A percentile compares a stretch with the other conserved stretches of the same genome.
These are phyloP conservation scores for Vanderwaltozyma yarrowii DNA, from an alignment of 805 yeast genomes.

Conservation along the genomic window DNA sequence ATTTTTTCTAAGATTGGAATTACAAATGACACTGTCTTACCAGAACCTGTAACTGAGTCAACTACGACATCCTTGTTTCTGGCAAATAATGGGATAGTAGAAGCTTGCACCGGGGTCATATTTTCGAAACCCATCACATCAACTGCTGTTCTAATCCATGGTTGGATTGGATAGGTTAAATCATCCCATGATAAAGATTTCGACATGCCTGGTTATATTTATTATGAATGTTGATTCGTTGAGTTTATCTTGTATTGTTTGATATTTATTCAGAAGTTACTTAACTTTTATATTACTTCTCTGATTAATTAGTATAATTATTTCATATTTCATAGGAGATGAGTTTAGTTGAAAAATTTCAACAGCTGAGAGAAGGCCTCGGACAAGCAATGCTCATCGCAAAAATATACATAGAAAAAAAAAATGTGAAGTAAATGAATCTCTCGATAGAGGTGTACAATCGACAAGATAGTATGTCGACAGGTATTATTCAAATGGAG, in stretches of 20 bases:
- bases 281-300: no score
- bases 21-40: slow-evolving; percentile 89
- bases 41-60: slow-evolving; percentile 96
- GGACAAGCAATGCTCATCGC: not conserved
- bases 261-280: no score
- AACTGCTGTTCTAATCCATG: slow-evolving; percentile 65
- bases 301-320: not conserved
- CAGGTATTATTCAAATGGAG: no score
- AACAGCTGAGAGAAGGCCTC: not conserved
- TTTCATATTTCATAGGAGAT: not conserved
- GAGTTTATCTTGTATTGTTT: no score
- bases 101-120: slow-evolving; percentile 97
- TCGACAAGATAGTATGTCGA: no score
- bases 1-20: slow-evolving; percentile 73
- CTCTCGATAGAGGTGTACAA: no score
- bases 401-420: slow-evolving; percentile 33
- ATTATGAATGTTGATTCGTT: not conserved
- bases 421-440: no score
- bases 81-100: slow-evolving; percentile 76
- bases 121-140: slow-evolving; percentile 60
- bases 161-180: slow-evolving; percentile 41
- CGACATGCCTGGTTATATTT: slow-evolving; percentile 7
- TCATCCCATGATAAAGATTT: slow-evolving; percentile 54
- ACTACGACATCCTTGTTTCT: slow-evolving; percentile 91
- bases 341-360: not conserved